phyloP scores from a whole-genome alignment of 192 early-diverging fungal genomes.

The Helicostylum pulchrum region DNA sequence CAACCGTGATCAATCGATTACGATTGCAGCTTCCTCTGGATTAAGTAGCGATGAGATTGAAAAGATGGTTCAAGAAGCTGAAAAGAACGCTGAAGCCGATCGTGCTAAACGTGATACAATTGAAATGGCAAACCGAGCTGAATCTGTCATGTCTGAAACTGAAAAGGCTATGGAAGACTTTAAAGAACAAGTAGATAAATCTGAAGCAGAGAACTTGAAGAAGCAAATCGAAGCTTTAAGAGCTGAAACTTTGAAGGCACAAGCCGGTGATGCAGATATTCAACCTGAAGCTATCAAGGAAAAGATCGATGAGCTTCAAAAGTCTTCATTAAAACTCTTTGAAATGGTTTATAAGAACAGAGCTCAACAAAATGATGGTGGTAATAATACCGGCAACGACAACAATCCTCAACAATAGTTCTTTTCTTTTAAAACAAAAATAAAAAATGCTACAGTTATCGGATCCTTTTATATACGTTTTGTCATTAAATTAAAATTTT shows the following conservation, averaged over 20 bases:
- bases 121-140: conserved; percentile 86
- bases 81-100: conserved; percentile 88
- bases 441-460: too few relatives aligned
- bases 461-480: too few relatives aligned
- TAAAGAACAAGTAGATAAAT: conserved; percentile 90
- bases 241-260: conserved; percentile 69
- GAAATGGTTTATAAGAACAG: conserved; percentile 95
- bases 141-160: conserved; percentile 87
- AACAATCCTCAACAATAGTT: conserved; percentile 13
- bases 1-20: conserved; percentile 88
- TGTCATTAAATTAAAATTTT: too few relatives aligned
- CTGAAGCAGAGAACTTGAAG: conserved; percentile 87
- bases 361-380: conserved; percentile 15
- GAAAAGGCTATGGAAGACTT: conserved; percentile 96
- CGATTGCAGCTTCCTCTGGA: conserved; percentile 88
- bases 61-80: conserved; percentile 89
- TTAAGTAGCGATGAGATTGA: conserved; percentile 91
- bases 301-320: conserved; percentile 83
- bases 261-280: conserved; percentile 59
- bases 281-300: conserved; percentile 89
- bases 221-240: conserved; percentile 79
- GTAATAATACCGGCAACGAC: neutral
- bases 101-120: conserved; percentile 90
- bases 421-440: too few relatives aligned
- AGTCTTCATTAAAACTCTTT: conserved; percentile 91